Percentiles rank a stretch among this genome's conserved stretches.
Evolutionary conservation across 371 early-diverging fungal species (phyloP).

Genomic region (Homolaphlyctis polyrhiza): DNA sequence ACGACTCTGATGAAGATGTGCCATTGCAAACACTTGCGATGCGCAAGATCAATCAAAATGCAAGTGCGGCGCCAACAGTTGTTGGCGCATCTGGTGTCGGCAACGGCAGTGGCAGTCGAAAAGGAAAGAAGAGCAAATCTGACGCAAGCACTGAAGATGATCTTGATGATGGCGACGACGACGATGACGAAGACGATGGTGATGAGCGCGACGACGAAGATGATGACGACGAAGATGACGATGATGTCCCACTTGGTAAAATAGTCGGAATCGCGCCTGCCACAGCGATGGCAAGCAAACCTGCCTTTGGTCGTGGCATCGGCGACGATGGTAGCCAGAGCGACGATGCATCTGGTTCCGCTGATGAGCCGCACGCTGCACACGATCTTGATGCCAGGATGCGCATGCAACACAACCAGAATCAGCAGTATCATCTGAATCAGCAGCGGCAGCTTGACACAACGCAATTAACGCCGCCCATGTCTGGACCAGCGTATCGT

Average conservation of each 20-base stretch:
- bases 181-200: not conserved
- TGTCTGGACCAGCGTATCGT: too few relatives aligned
- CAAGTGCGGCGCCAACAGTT: not conserved
- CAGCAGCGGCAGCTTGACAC: too few relatives aligned
- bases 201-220: not conserved
- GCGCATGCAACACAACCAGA: too few relatives aligned
- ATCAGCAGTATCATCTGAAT: too few relatives aligned
- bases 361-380: not conserved
- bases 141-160: not conserved
- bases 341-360: not conserved
- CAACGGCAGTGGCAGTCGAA: not conserved
- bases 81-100: not conserved
- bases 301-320: not conserved
- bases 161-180: not conserved
- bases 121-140: not conserved
- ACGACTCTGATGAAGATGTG: conserved; percentile 4
- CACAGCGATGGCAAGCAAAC: not conserved
- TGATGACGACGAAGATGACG: not conserved
- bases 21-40: conserved; percentile 2
- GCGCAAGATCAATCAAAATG: not conserved
- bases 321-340: not conserved
- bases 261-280: not conserved
- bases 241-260: not conserved
- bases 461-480: too few relatives aligned
- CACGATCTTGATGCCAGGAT: too few relatives aligned